Evolutionary conservation across 1,139 yeast genomes (phyloP), one percentile per base, ranked within the genome.

Genomic region (Diutina pseudorugosa): DNA sequence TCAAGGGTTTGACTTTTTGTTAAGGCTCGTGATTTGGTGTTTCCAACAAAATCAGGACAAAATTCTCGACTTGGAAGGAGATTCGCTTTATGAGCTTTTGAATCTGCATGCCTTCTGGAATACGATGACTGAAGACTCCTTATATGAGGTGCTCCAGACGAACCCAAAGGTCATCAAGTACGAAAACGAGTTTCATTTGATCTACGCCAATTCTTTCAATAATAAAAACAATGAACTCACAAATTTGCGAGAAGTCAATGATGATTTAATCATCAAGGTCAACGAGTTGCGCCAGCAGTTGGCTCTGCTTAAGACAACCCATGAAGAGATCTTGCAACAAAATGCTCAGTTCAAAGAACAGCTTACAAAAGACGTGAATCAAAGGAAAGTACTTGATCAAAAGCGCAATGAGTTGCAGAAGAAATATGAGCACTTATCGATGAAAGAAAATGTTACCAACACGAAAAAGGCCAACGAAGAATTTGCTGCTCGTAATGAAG

Each of bases 401-500:
- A 51, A 6, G 47, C 48, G 3, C 21, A 52, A 2, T 52, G 55
- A 62, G 11, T 61, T 72, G 47, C 65, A 68, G 54, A 56, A 56
- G 20, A 64, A 65, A 53, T 71, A 70, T 54, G 73, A 69, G 53
- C 63, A 66, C 47, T 65, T 74, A 53, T 72, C 73, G 41, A 73
- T 74, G 79, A 71, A 73, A 54, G 74, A 71, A 56, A 74, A 74
- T 55, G 63, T 74, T 53, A 68, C 65, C 54, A 73, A 74, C 55
- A 73, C 79, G 1, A 72, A 70, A 52, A 70, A 72, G 58, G 78
- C 78, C 27, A 74, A 74, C 57, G 59, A 66, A 56, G 79, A 73
- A 47, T 73, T 74, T 56, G 64, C 68, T 7, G 62, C 62, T 50
- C 62, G 75, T 49, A 74, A 73, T 54, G 52, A 57, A 7, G 77